These are phyloP conservation scores for Neobulgaria alba DNA, from an alignment of 2,329 filamentous ascomycete genomes.

Conservation along the genomic window DNA sequence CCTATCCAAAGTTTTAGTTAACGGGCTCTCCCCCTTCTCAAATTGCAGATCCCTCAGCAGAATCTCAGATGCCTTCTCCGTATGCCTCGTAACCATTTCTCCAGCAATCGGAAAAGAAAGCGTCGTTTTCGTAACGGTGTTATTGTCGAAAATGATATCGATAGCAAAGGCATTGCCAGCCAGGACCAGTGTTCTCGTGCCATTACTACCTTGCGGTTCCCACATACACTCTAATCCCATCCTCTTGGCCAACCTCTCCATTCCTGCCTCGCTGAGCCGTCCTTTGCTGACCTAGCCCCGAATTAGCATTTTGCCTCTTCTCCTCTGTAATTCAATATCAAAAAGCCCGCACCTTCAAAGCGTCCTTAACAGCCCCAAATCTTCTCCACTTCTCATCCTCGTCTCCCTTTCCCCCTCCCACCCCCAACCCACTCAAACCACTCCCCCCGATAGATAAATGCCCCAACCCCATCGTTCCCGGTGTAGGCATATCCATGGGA, in stretches of 20 bases:
- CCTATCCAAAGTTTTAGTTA: slow-evolving; percentile 61
- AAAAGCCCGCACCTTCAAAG: slow-evolving; percentile 20
- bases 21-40: slow-evolving; percentile 46
- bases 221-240: slow-evolving; percentile 58
- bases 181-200: slow-evolving; percentile 49
- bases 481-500: not conserved
- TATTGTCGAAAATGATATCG: slow-evolving; percentile 53
- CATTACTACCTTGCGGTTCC: slow-evolving; percentile 42
- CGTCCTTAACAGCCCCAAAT: slow-evolving; percentile 29
- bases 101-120: slow-evolving; percentile 54
- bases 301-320: slow-evolving; percentile 1
- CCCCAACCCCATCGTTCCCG: not conserved
- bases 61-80: slow-evolving; percentile 54
- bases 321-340: too few species aligned
- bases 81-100: slow-evolving; percentile 50
- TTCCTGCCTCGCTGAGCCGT: slow-evolving; percentile 62
- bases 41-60: slow-evolving; percentile 57
- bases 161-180: slow-evolving; percentile 53
- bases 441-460: slow-evolving; percentile 34
- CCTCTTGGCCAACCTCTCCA: slow-evolving; percentile 61
- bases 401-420: slow-evolving; percentile 27
- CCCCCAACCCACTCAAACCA: slow-evolving; percentile 32
- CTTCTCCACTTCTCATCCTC: slow-evolving; percentile 43
- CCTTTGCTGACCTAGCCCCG: slow-evolving; percentile 40
- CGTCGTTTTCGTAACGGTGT: slow-evolving; percentile 53